Evolutionary conservation across 768 basidiomycete genomes (phyloP).

Genomic region (Hericium alpestre): DNA sequence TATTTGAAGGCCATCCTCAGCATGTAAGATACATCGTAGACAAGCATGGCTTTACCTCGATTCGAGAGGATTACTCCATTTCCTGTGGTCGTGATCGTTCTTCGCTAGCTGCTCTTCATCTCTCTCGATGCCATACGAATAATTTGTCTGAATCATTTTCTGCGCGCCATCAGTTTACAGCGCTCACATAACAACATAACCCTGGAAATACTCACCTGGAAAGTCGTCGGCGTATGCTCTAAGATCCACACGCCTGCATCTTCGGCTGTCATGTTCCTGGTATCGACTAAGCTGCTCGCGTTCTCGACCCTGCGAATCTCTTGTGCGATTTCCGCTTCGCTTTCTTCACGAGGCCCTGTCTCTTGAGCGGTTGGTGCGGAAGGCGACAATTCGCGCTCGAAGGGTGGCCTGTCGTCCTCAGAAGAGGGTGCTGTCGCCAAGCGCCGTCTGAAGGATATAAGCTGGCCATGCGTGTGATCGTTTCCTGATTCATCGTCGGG

Average conservation of each 20-base stretch:
- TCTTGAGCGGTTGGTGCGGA: neutral
- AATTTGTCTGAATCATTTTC: conserved; percentile 80
- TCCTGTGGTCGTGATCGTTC: conserved; percentile 66
- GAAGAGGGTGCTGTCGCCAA: neutral
- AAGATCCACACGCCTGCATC: conserved; percentile 73
- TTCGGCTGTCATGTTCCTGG: conserved; percentile 65
- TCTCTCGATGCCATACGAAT: conserved; percentile 81
- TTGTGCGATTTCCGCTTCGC: no score
- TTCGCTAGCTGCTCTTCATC: conserved; percentile 49
- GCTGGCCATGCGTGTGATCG: conserved; percentile 63
- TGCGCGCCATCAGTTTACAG: conserved; percentile 17
- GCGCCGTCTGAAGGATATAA: conserved; percentile 64
- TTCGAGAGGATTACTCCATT: conserved; percentile 92
- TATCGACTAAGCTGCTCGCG: conserved; percentile 10
- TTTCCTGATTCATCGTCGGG: conserved; percentile 61
- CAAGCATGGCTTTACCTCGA: conserved; percentile 30
- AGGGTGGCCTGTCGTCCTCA: conserved; percentile 11
- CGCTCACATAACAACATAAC: neutral
- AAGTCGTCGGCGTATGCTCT: conserved; percentile 69
- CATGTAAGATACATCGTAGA: neutral
- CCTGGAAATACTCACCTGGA: conserved; percentile 43
- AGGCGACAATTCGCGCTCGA: neutral
- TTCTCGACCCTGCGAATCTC: neutral
- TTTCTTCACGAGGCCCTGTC: neutral
- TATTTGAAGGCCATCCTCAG: conserved; percentile 18